A percentile compares a stretch with the other conserved stretches of the same genome.
These are phyloP conservation scores for Trichoderma koningii DNA, from an alignment of 2,329 filamentous ascomycete species.

Conservation along the genomic window DNA sequence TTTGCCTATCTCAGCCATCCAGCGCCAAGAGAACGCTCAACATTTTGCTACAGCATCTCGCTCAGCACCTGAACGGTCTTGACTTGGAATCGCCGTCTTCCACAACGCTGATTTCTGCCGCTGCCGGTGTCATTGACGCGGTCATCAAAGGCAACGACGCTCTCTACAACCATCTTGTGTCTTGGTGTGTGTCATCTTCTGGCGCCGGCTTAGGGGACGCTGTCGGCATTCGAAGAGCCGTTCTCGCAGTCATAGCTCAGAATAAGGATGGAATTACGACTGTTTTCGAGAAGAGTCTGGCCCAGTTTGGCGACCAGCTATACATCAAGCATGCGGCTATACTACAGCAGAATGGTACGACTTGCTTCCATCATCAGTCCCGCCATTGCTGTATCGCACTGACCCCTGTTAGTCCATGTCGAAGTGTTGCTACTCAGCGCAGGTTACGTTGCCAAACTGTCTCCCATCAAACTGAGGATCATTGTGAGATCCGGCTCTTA, in stretches of 20 bases:
- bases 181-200: constrained; percentile 66
- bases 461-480: constrained; percentile 66
- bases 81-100: constrained; percentile 38
- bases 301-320: constrained; percentile 79
- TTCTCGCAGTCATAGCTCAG: constrained; percentile 59
- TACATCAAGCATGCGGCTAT: constrained; percentile 84
- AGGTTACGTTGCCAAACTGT: constrained; percentile 70
- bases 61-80: constrained; percentile 46
- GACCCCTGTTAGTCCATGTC: constrained; percentile 65
- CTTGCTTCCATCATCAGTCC: not conserved
- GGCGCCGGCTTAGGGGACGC: constrained; percentile 66
- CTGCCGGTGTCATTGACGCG: constrained; percentile 57
- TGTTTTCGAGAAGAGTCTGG: constrained; percentile 68
- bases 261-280: constrained; percentile 54
- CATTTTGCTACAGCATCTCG: constrained; percentile 45
- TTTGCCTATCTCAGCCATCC: constrained; percentile 38
- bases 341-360: constrained; percentile 82
- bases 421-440: constrained; percentile 77
- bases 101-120: constrained; percentile 54
- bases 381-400: constrained; percentile 24
- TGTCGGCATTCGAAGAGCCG: constrained; percentile 67
- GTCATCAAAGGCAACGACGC: constrained; percentile 51
- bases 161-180: constrained; percentile 57
- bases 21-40: constrained; percentile 35
- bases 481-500: constrained; percentile 73